Evolutionary conservation across 2,329 filamentous ascomycete genomes (phyloP), one percentile per base, ranked within the genome.

Genomic region (Triangularia setosa): DNA sequence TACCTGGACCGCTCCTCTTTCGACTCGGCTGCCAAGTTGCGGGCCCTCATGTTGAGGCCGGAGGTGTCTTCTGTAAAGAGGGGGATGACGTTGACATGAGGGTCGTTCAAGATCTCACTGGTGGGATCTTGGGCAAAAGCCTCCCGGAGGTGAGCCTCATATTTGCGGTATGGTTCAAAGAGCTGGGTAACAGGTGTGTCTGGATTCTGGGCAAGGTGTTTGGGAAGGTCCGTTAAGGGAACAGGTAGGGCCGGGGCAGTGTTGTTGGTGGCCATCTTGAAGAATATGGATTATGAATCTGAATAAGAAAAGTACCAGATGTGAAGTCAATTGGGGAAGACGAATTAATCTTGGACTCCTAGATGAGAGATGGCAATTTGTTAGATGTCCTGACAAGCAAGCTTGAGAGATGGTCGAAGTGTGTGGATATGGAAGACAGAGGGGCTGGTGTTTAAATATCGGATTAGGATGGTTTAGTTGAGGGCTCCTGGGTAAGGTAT

Each of bases 121-220:
- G 79, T 75, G 5, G 87, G 86, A 58, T 90, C 81, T 71, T 92
- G 90, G 40, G 90, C 89, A 71, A 87, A 92, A 18, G 89, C 72
- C 67, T 88, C 82, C 54, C 90, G 86, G 60, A 92, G 79, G 65
- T 84, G 81, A 56, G 84, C 81, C 74, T 93, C 90, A 69, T 88
- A 91, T 61, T 83, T 75, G 72, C 88, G 86, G 75, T 87, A 92
- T 0, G 90, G 90, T 59, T 83, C 77, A 63, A 92, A 75, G 60
- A 92, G 78, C 33, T 89, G 80, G 5, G 73, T 67, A 68, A 92
- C 79, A 1, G 85, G 77, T 61, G 77, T 82, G 25, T 83, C 76
- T 5, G 82, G 78, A 66, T 88, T 79, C 63, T 81, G 76, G 12
- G 80, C 78, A 64, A 91, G 80, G 74, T 90, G 84, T 63, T 73